Base-by-base conservation (phyloP, 176 grass and related monocot species). In the Musa troglodytarum region DNA sequence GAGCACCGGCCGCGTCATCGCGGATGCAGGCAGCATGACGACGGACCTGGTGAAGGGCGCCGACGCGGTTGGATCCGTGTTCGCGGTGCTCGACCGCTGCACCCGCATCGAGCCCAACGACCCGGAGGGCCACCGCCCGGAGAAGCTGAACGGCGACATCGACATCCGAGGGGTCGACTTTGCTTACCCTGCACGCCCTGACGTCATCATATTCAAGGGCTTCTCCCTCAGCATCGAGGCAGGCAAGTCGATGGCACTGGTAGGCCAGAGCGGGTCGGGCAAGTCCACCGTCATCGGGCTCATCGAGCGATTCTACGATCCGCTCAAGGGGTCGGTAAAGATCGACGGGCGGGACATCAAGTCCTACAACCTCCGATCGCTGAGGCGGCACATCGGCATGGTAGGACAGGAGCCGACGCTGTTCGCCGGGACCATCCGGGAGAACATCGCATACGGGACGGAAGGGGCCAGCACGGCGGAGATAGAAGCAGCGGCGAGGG, bases 391-490 rank as follows among this genome's bases (percentile, higher is more conserved):
- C 76, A 92, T 99, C 65, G 95, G 95, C 2, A 68, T 99, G 50
- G 95, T 99, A 76, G 89, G 90, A 57, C 95, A 99, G 77, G 95
- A 99, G 68, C 90, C 95, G 80, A 94, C 95, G n/a, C 74, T 99
- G 65, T 99, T 99, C 64, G 90, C 86, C 14, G 90, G 95, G 50
- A 89, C 84, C 0, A 84, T 99, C 55, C 82, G 86, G 61, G 84
- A 99, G 58, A 98, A 98, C 77, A 94, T 99, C 24, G 63, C 85
- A 9, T 99, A 89, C 23, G 90, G 95, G 52, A 82, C 88, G 25
- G 86, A 91, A 74, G 57, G 70, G 63, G 78, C 81, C 21, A 91
- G 69, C 9, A 86, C 89, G 76, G 82, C 78, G 16, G 95, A 99
- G 83, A 74, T 94, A 15, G 95, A 94, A 69, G 71, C 75, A 64